Evolutionary conservation across 352 stramenopile genomes (phyloP), one percentile per base, ranked within the genome.

Genomic region (Thraustochytrium sp.): DNA sequence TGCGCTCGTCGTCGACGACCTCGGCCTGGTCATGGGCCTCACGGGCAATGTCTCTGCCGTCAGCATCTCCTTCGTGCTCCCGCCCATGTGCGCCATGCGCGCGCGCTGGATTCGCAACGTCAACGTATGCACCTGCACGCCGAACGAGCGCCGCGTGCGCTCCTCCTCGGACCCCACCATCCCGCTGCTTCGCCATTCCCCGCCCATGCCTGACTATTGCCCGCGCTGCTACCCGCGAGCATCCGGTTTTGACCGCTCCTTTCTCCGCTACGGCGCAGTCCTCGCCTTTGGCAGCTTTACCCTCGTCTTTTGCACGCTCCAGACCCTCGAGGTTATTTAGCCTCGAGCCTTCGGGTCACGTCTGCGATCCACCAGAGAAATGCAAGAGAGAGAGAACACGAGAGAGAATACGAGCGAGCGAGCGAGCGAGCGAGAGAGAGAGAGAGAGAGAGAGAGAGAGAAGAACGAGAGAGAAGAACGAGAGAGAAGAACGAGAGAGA

Each of bases 271-370:
- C 53, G 34, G 34, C 18, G 9, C 8, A 23, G 48, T 80, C 9
- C 48, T 80, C 21, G 31, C 23, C 34, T 80, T 80, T 80, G 68
- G 68, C 51, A 29, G 31, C 42, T 80, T 61, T 51, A 80, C 68
- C 21, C 23, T 80, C n/a, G 51, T 80, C 53, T 80, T 80, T 80
- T 80, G 68, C 53, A 80, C 68, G n/a, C 23, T 61, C n/a, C 68
- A 80, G 38, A 80, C 68, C 38, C 31, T 80, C 38, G 59, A 31
- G 16, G 46, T 72, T 44, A 4, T 72, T 21, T 72, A 72, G 46
- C 21, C n/a, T n/a, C n/a, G n/a, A n/a, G n/a, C n/a, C n/a, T n/a
- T n/a, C n/a, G n/a, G n/a, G n/a, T n/a, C n/a, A n/a, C n/a, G n/a
- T n/a, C n/a, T n/a, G n/a, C n/a, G n/a, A n/a, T n/a, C n/a, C n/a